phyloP scores from a whole-genome alignment of 2,329 filamentous ascomycete genomes.

The Ophiostoma perfectum region DNA sequence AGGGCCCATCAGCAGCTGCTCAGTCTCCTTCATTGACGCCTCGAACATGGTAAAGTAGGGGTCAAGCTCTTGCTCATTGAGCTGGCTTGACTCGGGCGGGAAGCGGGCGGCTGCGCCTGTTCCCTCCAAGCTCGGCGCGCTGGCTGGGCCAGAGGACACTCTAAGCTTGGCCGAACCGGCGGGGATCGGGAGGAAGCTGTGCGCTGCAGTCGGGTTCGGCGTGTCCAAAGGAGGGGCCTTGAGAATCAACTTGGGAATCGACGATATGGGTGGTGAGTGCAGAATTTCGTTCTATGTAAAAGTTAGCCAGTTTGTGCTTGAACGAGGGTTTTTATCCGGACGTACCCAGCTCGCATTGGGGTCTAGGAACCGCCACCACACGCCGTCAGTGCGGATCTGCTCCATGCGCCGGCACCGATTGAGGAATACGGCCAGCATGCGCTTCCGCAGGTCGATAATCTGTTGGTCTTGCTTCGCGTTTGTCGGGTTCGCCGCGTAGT shows the following conservation, averaged over 20 bases:
- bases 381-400: conserved; percentile 82
- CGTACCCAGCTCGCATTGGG: conserved; percentile 96
- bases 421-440: conserved; percentile 92
- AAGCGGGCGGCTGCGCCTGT: conserved; percentile 52
- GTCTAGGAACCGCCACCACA: conserved; percentile 96
- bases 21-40: conserved; percentile 82
- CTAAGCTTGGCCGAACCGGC: conserved; percentile 81
- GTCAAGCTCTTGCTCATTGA: conserved; percentile 87
- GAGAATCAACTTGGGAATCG: conserved; percentile 87
- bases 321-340: not conserved
- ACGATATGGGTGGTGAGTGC: conserved; percentile 81
- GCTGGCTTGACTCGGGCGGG: conserved; percentile 66
- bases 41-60: conserved; percentile 96
- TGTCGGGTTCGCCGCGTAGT: conserved; percentile 96
- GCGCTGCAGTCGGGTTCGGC: conserved; percentile 83
- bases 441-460: conserved; percentile 93
- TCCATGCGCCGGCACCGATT: conserved; percentile 93
- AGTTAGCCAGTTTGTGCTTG: not conserved
- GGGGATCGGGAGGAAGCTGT: conserved; percentile 82
- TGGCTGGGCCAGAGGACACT: conserved; percentile 39
- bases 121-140: conserved; percentile 14
- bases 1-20: conserved; percentile 78
- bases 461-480: conserved; percentile 96
- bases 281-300: conserved; percentile 76
- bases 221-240: conserved; percentile 94